Conservation (phyloP, 176 grass and related monocot species). For the Hordeum marinum region DNA sequence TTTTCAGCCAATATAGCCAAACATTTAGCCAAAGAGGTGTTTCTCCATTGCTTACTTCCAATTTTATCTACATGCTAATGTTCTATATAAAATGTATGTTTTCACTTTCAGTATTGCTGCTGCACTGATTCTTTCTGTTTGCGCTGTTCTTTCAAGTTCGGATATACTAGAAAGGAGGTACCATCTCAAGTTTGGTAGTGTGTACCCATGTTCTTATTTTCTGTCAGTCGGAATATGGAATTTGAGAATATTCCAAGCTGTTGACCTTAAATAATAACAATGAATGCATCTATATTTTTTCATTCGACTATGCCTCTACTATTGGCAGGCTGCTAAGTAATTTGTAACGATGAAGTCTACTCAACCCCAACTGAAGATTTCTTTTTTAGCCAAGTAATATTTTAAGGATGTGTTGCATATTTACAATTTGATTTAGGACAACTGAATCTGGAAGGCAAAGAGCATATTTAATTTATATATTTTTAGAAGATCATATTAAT, state of each 20-base stretch:
- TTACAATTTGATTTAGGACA: neutral
- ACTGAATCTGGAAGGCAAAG: neutral
- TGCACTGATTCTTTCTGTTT: neutral
- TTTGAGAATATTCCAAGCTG: neutral
- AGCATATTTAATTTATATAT: neutral
- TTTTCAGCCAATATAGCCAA: slow-evolving; percentile 75
- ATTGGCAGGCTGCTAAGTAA: neutral
- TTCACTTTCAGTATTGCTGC: neutral
- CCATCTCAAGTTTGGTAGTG: too few relatives aligned
- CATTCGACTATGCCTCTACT: too few relatives aligned
- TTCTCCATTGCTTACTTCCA: neutral
- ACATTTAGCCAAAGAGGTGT: slow-evolving; percentile 81
- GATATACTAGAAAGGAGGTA: neutral
- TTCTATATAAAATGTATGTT: neutral
- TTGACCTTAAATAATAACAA: too few relatives aligned
- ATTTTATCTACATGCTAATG: slow-evolving; percentile 14
- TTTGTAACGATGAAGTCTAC: neutral
- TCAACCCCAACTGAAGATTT: neutral
- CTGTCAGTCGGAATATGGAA: neutral
- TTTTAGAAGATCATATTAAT: neutral
- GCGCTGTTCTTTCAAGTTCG: neutral
- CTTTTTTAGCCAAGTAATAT: neutral
- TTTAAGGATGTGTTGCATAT: neutral
- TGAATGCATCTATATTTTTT: too few relatives aligned
- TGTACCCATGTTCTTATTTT: neutral